Evolutionary conservation across 805 yeast species (phyloP), one percentile per base, ranked within the genome.

Genomic region (Saturnispora gosingensis): DNA sequence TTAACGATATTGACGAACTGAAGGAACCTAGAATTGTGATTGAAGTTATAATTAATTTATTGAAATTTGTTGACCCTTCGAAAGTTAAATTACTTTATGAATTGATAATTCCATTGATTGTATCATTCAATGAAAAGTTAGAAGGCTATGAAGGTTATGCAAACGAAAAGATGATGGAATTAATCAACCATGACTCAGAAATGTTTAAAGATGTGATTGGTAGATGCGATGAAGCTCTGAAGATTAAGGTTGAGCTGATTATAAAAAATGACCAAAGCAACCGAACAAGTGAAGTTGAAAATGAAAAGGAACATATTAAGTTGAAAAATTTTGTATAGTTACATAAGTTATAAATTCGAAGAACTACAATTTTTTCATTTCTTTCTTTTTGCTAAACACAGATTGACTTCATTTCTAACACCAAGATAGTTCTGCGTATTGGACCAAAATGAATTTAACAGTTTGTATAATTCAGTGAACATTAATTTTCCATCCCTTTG

Each of bases 1-100:
- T 38, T 38, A 38, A 16, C 5, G 44, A 54, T 3, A 54, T 48
- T 1, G 54, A 54, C 2, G 45, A 57, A 20, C 30, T 63, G 8
- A 53, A 53, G 25, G 74, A 70, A 35, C 75, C 67, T 16, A 63
- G 74, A 55, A 52, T 74, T 16, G 62, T 71, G 5, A 64, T 81
- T 48, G 86, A 82, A 53, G 68, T 81, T 24, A 59, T 82, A 45
- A 65, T 75, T 5, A 59, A 73, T 15, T 76, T 79, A 53, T 61
- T 73, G 3, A 76, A 72, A 57, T 59, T 65, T 11, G 55, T 71
- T 8, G 42, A 57, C 30, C 10, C 20, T 4, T 3, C 20, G 8
- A 36, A 25, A 45, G 51, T 64, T 5, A 43, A 57, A 11, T 54
- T 65, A 3, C 65, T 69, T 1, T 58, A 67, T 50, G 59, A 66